Evolutionary conservation across 768 basidiomycete species (phyloP).

Genomic region (Albatrellus ellisii): DNA sequence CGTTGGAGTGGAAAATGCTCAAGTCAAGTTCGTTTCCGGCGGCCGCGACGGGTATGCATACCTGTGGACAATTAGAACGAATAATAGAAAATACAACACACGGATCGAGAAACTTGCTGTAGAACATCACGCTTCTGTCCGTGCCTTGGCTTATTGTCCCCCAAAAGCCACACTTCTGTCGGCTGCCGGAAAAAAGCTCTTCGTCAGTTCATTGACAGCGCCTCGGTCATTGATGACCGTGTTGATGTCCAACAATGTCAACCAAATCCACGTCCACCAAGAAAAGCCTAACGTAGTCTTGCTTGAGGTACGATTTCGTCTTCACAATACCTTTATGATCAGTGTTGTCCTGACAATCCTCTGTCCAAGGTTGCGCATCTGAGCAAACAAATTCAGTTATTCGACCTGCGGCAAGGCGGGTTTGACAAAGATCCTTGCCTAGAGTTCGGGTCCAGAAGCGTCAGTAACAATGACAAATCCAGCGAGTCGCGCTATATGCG

Average conservation of each 20-base stretch:
- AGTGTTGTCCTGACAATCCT: constrained; percentile 1
- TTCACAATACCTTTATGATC: too few relatives aligned
- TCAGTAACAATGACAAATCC: constrained; percentile 6
- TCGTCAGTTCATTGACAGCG: constrained; percentile 26
- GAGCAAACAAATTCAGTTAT: constrained; percentile 35
- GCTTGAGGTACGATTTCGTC: constrained; percentile 39
- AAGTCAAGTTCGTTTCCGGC: constrained; percentile 32
- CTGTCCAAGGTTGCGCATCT: constrained; percentile 32
- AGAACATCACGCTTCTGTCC: constrained; percentile 20
- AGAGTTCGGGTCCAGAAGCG: constrained; percentile 29
- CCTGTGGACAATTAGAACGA: constrained; percentile 23
- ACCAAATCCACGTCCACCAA: constrained; percentile 34
- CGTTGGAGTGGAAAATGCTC: constrained; percentile 15
- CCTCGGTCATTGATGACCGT: constrained; percentile 18
- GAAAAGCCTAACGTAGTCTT: constrained; percentile 26
- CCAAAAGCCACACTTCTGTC: constrained; percentile 23
- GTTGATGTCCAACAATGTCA: constrained; percentile 25
- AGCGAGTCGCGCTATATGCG: constrained; percentile 19
- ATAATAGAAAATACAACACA: too few relatives aligned
- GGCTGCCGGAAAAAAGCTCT: constrained; percentile 20
- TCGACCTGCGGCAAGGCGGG: constrained; percentile 28
- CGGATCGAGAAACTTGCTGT: constrained; percentile 10
- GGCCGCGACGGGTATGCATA: constrained; percentile 32
- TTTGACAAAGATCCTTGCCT: constrained; percentile 29
- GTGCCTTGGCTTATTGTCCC: constrained; percentile 28